Conservation (phyloP, 2,329 filamentous ascomycete species). For the Trichoderma endophyticum region DNA sequence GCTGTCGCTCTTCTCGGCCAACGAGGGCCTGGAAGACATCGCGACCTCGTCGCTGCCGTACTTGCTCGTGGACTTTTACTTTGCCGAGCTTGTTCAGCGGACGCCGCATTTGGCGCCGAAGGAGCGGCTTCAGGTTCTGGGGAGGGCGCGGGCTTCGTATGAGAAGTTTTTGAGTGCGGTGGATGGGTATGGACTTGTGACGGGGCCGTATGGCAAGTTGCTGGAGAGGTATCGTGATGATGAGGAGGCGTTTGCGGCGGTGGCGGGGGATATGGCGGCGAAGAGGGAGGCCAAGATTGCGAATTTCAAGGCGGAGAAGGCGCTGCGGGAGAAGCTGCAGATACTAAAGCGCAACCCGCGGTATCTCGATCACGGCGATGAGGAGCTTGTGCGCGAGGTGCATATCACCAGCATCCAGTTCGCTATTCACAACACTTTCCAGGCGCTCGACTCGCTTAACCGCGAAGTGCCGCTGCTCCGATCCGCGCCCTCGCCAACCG, state of each 20-base stretch:
- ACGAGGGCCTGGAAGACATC: conserved; percentile 85
- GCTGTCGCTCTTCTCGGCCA: conserved; percentile 82
- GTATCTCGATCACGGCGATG: conserved; percentile 67
- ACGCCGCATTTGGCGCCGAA: conserved; percentile 50
- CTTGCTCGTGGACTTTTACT: conserved; percentile 70
- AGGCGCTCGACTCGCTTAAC: conserved; percentile 80
- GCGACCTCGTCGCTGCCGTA: conserved; percentile 83
- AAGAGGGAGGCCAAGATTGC: conserved; percentile 81
- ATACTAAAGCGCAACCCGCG: conserved; percentile 43
- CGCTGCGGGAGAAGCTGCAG: conserved; percentile 78
- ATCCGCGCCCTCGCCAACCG: conserved; percentile 59
- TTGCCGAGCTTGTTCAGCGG: conserved; percentile 76
- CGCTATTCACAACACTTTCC: conserved; percentile 75
- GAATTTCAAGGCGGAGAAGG: conserved; percentile 80
- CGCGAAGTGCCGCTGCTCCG: conserved; percentile 82
- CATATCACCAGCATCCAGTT: conserved; percentile 74
- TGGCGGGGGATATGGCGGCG: conserved; percentile 58
- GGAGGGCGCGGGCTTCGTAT: conserved; percentile 65
- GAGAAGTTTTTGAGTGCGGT: conserved; percentile 74
- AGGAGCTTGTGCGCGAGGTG: conserved; percentile 76
- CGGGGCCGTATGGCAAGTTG: conserved; percentile 60
- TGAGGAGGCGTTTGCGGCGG: conserved; percentile 68
- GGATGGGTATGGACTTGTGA: conserved; percentile 75
- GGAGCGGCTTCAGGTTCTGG: conserved; percentile 62
- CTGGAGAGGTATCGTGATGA: conserved; percentile 72